phyloP scores from a whole-genome alignment of 176 grass and related monocot species.

The Oryza australiensis region DNA sequence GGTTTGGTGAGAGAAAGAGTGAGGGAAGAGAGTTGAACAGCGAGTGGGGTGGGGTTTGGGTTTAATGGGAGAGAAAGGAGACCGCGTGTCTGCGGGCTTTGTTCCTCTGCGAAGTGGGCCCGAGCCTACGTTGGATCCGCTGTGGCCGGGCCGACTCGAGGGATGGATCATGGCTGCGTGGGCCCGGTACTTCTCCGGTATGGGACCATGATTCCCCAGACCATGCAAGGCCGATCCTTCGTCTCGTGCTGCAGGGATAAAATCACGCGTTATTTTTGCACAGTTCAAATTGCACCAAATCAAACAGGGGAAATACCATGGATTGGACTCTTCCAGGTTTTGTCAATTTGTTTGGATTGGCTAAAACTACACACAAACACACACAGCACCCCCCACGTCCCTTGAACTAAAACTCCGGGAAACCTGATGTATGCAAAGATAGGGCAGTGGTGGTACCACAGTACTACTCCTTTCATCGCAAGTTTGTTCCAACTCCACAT shows the following conservation, averaged over 20 bases:
- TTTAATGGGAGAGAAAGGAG: slow-evolving; percentile 39
- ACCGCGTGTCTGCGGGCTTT: neutral
- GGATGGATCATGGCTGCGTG: neutral
- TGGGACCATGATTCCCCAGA: neutral
- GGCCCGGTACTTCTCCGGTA: neutral
- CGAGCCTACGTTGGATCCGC: neutral
- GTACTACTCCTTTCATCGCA: neutral
- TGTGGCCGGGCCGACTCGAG: neutral
- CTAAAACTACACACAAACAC: too few relatives aligned
- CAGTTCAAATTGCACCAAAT: too few relatives aligned
- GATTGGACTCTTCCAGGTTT: too few relatives aligned
- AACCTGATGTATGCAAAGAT: too few relatives aligned
- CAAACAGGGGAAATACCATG: too few relatives aligned
- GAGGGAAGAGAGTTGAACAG: too few relatives aligned
- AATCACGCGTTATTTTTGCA: too few relatives aligned
- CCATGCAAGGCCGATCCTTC: too few relatives aligned
- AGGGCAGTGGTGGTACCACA: neutral
- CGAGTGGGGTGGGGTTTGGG: neutral
- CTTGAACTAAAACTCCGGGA: too few relatives aligned
- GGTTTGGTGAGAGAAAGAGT: slow-evolving; percentile 31
- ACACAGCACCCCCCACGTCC: too few relatives aligned
- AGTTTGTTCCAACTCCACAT: neutral
- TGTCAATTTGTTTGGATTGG: too few relatives aligned
- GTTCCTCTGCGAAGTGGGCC: neutral
- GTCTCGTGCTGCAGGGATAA: too few relatives aligned